Percentiles rank a stretch among this genome's conserved stretches.
Evolutionary conservation across 1,284 basidiomycete genomes (phyloP).

Genomic region (Vanrija sp.): DNA sequence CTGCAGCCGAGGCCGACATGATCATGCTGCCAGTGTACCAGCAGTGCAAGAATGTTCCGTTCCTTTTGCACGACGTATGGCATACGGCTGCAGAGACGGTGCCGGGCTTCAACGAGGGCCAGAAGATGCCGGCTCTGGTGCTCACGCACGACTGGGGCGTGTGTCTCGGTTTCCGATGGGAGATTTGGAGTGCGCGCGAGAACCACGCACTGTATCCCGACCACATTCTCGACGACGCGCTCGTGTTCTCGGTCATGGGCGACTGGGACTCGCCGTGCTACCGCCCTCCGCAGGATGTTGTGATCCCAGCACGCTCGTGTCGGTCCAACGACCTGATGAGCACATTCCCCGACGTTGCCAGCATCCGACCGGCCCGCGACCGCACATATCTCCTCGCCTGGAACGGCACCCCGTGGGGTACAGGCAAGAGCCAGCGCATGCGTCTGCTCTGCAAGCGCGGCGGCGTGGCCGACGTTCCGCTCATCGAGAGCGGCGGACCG

Average conservation of each 20-base stretch:
- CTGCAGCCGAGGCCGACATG: constrained; percentile 50
- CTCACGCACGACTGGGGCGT: constrained; percentile 53
- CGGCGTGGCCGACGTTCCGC: constrained; percentile 36
- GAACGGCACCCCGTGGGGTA: constrained; percentile 49
- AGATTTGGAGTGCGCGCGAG: constrained; percentile 41
- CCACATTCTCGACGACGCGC: constrained; percentile 38
- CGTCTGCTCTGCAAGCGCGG: constrained; percentile 44
- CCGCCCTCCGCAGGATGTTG: constrained; percentile 48
- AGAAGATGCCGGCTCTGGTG: constrained; percentile 40
- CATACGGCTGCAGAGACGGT: constrained; percentile 40
- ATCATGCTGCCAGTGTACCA: constrained; percentile 51
- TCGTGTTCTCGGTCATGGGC: constrained; percentile 48
- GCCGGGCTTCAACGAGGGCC: constrained; percentile 33
- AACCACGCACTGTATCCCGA: constrained; percentile 38
- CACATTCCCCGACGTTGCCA: constrained; percentile 30
- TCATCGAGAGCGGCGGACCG: constrained; percentile 38
- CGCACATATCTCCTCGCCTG: constrained; percentile 39
- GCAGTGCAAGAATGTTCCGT: constrained; percentile 36
- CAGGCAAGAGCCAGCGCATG: constrained; percentile 44
- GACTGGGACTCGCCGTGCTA: constrained; percentile 48
- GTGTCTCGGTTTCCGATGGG: constrained; percentile 46
- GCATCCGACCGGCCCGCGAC: constrained; percentile 36
- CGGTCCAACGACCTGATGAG: constrained; percentile 28
- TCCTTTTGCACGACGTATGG: constrained; percentile 47
- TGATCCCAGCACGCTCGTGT: constrained; percentile 47